Conservation (phyloP, 2,329 filamentous ascomycete genomes). For the Akanthomyces lecanii region DNA sequence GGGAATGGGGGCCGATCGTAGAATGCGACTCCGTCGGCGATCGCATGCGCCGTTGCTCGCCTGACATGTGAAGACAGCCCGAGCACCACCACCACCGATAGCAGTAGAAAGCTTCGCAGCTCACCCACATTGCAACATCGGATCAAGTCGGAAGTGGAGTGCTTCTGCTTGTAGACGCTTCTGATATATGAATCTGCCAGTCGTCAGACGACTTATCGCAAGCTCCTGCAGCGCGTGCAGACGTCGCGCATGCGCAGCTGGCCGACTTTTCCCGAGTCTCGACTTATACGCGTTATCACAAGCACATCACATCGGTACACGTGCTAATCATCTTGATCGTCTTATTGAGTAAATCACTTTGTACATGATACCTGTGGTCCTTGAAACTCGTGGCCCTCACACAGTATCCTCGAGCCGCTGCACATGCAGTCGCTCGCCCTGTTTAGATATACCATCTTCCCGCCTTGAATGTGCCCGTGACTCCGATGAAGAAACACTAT, state of each 20-base stretch:
- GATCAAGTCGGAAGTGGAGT: slow-evolving; percentile 11
- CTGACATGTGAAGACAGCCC: slow-evolving; percentile 10
- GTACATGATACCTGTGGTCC: slow-evolving; percentile 9
- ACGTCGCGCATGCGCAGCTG: not conserved
- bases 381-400: not conserved
- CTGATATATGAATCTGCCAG: not conserved
- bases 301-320: not conserved
- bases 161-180: not conserved
- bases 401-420: slow-evolving; percentile 3
- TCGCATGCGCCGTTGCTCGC: not conserved
- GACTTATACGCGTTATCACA: not conserved
- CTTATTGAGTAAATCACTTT: slow-evolving; percentile 3
- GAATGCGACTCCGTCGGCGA: not conserved
- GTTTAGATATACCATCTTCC: not conserved
- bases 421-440: not conserved
- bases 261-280: slow-evolving; percentile 4
- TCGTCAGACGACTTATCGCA: not conserved
- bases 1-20: not conserved
- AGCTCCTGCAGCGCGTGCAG: not conserved
- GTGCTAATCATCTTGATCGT: not conserved
- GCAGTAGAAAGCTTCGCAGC: not conserved
- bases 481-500: slow-evolving; percentile 7
- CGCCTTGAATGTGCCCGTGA: not conserved
- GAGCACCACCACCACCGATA: not conserved
- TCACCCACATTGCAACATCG: not conserved